Percentiles rank a stretch among this genome's conserved stretches.
Conservation (phyloP, 306 rosid species). For the Pueraria montana region DNA sequence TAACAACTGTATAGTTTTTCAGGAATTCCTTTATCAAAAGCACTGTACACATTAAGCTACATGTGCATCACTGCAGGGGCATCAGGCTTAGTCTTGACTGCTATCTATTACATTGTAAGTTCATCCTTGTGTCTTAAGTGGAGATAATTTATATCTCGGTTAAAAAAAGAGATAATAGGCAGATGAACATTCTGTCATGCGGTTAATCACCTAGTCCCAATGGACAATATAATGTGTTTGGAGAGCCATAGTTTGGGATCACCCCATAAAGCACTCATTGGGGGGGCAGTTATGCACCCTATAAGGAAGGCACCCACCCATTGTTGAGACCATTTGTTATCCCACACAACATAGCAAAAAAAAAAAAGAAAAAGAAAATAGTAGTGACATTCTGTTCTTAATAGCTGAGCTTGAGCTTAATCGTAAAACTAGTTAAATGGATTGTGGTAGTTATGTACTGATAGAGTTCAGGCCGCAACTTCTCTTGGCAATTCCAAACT, state of each 20-base stretch:
- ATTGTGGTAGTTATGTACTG: no score
- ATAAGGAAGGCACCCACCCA: not conserved
- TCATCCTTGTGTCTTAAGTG: slow-evolving; percentile 11
- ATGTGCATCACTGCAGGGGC: slow-evolving; percentile 79
- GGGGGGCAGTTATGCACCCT: not conserved
- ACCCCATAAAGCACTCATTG: not conserved
- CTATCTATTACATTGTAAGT: slow-evolving; percentile 73
- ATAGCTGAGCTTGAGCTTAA: no score
- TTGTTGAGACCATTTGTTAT: not conserved
- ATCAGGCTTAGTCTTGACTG: slow-evolving; percentile 72
- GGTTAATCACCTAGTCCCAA: not conserved
- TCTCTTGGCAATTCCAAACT: not conserved
- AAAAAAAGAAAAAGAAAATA: not conserved
- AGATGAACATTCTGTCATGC: not conserved
- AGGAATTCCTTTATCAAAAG: slow-evolving; percentile 85
- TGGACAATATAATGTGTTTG: not conserved
- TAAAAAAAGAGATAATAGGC: slow-evolving; percentile 7
- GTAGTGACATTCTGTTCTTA: not conserved
- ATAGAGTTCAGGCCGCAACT: not conserved
- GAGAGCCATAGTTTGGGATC: slow-evolving; percentile 16
- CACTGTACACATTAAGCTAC: slow-evolving; percentile 82
- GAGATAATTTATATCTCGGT: not conserved
- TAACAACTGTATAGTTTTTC: slow-evolving; percentile 48
- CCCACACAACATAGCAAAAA: not conserved
- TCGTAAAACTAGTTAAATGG: no score